These are phyloP conservation scores for Cicer pinnatifidum DNA, from an alignment of 306 rosid species.

Conservation along the genomic window DNA sequence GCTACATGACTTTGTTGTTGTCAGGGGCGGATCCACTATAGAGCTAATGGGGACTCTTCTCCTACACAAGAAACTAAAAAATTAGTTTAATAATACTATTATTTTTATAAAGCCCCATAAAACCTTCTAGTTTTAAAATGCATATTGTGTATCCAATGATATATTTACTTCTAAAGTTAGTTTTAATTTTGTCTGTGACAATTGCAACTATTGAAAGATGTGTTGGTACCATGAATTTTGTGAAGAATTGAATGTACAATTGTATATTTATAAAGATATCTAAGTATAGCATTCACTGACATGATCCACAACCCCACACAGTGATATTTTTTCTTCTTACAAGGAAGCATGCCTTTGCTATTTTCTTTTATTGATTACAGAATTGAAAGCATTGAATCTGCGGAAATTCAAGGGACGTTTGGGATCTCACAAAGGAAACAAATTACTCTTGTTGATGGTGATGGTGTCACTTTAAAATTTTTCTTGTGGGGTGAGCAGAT, in stretches of 20 bases:
- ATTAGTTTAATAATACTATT: too few relatives aligned
- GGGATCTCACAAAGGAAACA: constrained; percentile 61
- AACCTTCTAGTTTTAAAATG: too few relatives aligned
- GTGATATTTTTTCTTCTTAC: background rate
- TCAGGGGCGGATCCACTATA: too few relatives aligned
- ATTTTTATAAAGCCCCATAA: too few relatives aligned
- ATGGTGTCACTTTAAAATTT: constrained; percentile 64
- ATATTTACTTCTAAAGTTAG: too few relatives aligned
- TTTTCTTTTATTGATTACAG: constrained; percentile 50
- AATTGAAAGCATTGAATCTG: constrained; percentile 73
- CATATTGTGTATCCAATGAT: too few relatives aligned
- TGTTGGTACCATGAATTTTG: too few relatives aligned
- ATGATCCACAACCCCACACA: constrained; percentile 28
- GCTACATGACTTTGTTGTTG: constrained; percentile 5
- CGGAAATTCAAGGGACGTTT: constrained; percentile 61
- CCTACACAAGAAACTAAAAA: too few relatives aligned
- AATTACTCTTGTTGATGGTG: constrained; percentile 76
- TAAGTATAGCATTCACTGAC: constrained; percentile 26
- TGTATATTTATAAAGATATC: background rate
- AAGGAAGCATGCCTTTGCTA: constrained; percentile 33
- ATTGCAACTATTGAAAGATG: too few relatives aligned
- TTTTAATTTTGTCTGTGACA: too few relatives aligned
- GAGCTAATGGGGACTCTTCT: too few relatives aligned
- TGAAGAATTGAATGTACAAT: too few relatives aligned
- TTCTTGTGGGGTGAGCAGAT: constrained; percentile 89